Conservation (phyloP, 208 protist genomes). For the Crithidia acanthocephali region DNA sequence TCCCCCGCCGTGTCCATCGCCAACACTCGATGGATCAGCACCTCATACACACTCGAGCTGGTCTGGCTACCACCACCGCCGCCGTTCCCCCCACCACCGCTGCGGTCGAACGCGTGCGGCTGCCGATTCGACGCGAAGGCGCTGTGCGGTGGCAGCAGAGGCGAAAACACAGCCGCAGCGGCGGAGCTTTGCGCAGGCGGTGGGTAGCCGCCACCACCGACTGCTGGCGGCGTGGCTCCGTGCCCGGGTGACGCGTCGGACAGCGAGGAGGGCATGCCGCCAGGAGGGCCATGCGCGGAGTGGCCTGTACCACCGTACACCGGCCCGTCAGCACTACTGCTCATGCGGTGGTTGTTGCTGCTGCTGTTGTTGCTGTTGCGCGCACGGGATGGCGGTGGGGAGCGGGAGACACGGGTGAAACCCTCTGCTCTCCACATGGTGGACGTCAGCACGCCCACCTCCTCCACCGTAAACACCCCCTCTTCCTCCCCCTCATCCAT, state of each 20-base stretch:
- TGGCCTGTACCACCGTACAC: background rate
- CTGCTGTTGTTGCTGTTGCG: background rate
- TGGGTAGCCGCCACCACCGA: no score
- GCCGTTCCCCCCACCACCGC: background rate
- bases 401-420: constrained; percentile 22
- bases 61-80: constrained; percentile 13
- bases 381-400: background rate
- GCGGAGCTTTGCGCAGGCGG: background rate
- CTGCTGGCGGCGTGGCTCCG: background rate
- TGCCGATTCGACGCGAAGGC: background rate
- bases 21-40: constrained; percentile 33
- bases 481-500: constrained; percentile 17
- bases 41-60: constrained; percentile 25
- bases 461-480: constrained; percentile 26
- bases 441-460: constrained; percentile 24
- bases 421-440: constrained; percentile 40
- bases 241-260: background rate
- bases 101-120: background rate
- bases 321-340: background rate
- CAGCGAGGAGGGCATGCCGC: background rate
- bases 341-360: constrained; percentile 9
- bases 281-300: background rate
- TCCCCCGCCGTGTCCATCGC: constrained; percentile 35
- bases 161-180: background rate
- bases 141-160: background rate